A percentile compares a stretch with the other conserved stretches of the same genome.
phyloP scores from a whole-genome alignment of 2,329 filamentous ascomycete species.

The Colletotrichum falcatum region DNA sequence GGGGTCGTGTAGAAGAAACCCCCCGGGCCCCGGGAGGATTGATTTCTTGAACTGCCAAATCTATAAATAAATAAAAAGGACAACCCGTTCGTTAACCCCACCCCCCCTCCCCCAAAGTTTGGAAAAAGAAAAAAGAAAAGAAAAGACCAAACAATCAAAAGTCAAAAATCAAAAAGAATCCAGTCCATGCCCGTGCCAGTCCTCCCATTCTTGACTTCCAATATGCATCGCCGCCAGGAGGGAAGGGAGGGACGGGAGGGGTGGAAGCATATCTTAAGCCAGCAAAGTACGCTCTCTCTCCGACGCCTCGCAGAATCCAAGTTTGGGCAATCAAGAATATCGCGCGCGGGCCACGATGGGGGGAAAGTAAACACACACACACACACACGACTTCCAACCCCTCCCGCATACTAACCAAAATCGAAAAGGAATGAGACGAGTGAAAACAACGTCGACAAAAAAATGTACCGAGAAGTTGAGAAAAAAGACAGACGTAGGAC shows the following conservation, averaged over 20 bases:
- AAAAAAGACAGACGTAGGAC: background rate
- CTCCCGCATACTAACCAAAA: background rate
- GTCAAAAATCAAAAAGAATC: background rate
- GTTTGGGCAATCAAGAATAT: background rate
- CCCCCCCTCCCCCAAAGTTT: background rate
- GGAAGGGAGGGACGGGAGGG: too few relatives aligned
- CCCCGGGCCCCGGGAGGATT: background rate
- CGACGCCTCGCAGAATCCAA: conserved; percentile 29
- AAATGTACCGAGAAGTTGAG: conserved; percentile 34
- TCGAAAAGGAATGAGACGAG: background rate
- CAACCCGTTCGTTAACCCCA: background rate
- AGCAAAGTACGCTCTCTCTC: conserved; percentile 40
- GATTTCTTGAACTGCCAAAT: conserved; percentile 18
- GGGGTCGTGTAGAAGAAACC: background rate
- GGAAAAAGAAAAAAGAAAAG: background rate
- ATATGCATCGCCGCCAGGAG: conserved; percentile 9
- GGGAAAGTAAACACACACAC: background rate
- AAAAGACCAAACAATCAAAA: background rate
- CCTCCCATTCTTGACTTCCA: conserved; percentile 17
- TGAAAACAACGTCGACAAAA: background rate
- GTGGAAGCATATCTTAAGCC: conserved; percentile 34
- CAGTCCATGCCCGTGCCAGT: conserved; percentile 12
- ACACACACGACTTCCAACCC: background rate
- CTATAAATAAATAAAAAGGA: too few relatives aligned
- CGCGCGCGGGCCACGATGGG: background rate